Percentiles rank a stretch among this genome's conserved stretches.
Evolutionary conservation across 441 rosid genomes (phyloP).

Genomic region (Populus tomentosa): DNA sequence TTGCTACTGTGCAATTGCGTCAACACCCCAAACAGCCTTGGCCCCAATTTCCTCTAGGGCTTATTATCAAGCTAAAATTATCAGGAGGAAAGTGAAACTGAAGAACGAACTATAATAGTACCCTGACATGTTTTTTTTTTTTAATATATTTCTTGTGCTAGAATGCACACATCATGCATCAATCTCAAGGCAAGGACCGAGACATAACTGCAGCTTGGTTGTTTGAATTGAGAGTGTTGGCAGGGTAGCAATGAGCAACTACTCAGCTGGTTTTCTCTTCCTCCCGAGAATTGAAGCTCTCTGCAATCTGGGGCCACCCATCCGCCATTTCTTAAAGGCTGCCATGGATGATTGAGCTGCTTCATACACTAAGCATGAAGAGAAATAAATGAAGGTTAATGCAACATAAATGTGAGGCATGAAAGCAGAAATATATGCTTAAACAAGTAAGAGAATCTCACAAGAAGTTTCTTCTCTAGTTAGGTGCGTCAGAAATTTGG

Average conservation of each 20-base stretch:
- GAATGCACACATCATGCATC: not conserved
- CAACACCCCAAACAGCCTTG: not conserved
- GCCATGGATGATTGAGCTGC: constrained; percentile 67
- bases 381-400: not conserved
- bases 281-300: constrained; percentile 68
- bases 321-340: constrained; percentile 67
- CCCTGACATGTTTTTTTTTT: not conserved
- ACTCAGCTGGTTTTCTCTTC: constrained; percentile 54
- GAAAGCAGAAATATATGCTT: not conserved
- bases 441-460: constrained; percentile 26
- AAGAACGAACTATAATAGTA: not conserved
- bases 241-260: constrained; percentile 10
- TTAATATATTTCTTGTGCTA: not conserved
- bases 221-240: not conserved
- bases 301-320: constrained; percentile 66
- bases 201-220: not conserved
- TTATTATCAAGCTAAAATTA: not conserved
- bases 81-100: not conserved
- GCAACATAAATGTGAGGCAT: not conserved
- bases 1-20: not conserved
- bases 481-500: constrained; percentile 45
- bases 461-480: constrained; percentile 64
- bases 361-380: constrained; percentile 43
- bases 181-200: not conserved
- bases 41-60: not conserved